Evolutionary conservation across 352 stramenopile genomes (phyloP).

Genomic region (Phytopythium helicoides): DNA sequence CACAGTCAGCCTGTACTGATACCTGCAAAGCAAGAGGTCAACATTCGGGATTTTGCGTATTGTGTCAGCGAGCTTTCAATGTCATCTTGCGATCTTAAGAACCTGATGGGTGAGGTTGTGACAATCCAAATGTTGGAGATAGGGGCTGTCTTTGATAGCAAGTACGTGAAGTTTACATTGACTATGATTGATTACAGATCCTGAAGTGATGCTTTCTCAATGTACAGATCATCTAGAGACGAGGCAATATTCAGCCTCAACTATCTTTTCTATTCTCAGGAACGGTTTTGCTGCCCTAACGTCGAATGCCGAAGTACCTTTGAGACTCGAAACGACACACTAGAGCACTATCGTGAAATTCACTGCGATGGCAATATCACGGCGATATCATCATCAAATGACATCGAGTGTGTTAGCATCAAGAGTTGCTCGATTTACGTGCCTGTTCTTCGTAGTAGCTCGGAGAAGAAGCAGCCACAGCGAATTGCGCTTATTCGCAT

Average conservation of each 20-base stretch:
- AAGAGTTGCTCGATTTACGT: slow-evolving; percentile 68
- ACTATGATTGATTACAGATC: too few relatives aligned
- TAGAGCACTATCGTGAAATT: slow-evolving; percentile 35
- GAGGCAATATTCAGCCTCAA: slow-evolving; percentile 68
- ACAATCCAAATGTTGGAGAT: slow-evolving; percentile 31
- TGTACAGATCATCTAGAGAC: not conserved
- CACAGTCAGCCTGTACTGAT: slow-evolving; percentile 33
- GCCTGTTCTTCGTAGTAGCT: slow-evolving; percentile 24
- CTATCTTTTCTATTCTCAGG: slow-evolving; percentile 67
- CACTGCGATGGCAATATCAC: slow-evolving; percentile 13
- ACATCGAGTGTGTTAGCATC: slow-evolving; percentile 14
- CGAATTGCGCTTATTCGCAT: slow-evolving; percentile 10
- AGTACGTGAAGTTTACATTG: too few relatives aligned
- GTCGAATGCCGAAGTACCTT: slow-evolving; percentile 33
- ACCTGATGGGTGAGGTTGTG: slow-evolving; percentile 41
- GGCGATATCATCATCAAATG: not conserved
- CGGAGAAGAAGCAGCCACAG: not conserved
- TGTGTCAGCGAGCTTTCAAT: slow-evolving; percentile 26
- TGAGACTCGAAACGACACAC: slow-evolving; percentile 16
- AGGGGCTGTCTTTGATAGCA: not conserved
- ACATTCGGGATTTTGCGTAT: slow-evolving; percentile 34
- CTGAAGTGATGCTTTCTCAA: too few relatives aligned
- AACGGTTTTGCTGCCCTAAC: slow-evolving; percentile 40
- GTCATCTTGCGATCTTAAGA: slow-evolving; percentile 21
- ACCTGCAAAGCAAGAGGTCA: slow-evolving; percentile 31